Conservation (phyloP, 2,329 filamentous ascomycete genomes). For the Ceratocystis huliohia region DNA sequence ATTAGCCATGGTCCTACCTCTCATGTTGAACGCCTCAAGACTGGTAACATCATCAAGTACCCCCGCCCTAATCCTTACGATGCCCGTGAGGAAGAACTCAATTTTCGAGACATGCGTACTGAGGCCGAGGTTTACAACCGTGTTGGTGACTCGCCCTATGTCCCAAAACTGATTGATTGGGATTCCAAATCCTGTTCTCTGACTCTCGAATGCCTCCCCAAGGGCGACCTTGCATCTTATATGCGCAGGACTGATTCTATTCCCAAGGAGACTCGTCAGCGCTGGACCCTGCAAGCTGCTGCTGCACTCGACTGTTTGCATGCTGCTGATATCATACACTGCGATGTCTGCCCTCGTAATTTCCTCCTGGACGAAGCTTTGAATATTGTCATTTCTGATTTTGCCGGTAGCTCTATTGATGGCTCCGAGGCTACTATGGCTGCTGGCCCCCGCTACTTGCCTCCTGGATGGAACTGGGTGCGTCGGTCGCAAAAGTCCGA, state of each 20-base stretch:
- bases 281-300: conserved; percentile 28
- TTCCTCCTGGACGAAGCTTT: conserved; percentile 29
- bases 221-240: conserved; percentile 24
- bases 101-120: conserved; percentile 21
- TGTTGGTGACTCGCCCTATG: conserved; percentile 22
- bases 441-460: conserved; percentile 24
- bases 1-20: conserved; percentile 22
- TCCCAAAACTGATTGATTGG: conserved; percentile 24
- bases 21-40: conserved; percentile 23
- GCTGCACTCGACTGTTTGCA: conserved; percentile 30
- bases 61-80: conserved; percentile 24
- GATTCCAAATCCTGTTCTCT: conserved; percentile 23
- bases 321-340: conserved; percentile 30
- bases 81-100: conserved; percentile 22
- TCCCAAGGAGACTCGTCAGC: conserved; percentile 22
- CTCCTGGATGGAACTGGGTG: conserved; percentile 24
- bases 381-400: conserved; percentile 30
- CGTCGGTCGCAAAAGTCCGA: conserved; percentile 24
- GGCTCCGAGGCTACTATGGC: conserved; percentile 23
- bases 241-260: conserved; percentile 21
- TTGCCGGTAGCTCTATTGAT: conserved; percentile 27
- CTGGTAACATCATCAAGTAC: conserved; percentile 24
- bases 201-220: conserved; percentile 25
- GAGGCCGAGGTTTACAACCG: conserved; percentile 25
- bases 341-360: conserved; percentile 31